Percentiles rank a stretch among this genome's conserved stretches.
phyloP scores from a whole-genome alignment of 257 asterid genomes.

The Rauvolfia tetraphylla region DNA sequence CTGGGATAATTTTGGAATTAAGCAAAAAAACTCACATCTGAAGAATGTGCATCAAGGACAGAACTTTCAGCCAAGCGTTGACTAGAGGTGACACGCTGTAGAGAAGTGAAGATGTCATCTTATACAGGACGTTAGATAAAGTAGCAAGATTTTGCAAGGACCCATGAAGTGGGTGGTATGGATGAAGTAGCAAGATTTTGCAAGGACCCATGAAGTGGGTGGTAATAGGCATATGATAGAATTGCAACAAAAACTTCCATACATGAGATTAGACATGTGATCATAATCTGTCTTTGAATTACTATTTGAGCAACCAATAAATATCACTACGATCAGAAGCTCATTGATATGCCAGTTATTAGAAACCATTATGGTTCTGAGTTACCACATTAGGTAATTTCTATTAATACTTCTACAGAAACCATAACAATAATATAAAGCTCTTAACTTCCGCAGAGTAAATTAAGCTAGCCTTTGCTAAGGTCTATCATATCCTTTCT shows the following conservation, averaged over 20 bases:
- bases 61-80: slow-evolving; percentile 92
- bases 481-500: background rate
- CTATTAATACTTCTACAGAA: background rate
- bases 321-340: background rate
- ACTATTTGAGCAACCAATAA: background rate
- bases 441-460: background rate
- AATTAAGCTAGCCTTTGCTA: background rate
- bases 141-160: background rate
- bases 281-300: background rate
- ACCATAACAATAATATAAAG: background rate
- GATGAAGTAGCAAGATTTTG: background rate
- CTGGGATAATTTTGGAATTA: background rate
- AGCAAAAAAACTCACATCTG: slow-evolving; percentile 53
- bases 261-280: background rate
- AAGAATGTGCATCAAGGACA: slow-evolving; percentile 84
- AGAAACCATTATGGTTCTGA: background rate
- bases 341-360: background rate
- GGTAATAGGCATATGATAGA: too few relatives aligned
- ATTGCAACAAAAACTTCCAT: too few relatives aligned
- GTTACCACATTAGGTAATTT: background rate
- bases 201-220: background rate
- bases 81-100: slow-evolving; percentile 81
- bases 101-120: slow-evolving; percentile 23
- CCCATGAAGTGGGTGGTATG: background rate
- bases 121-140: background rate